These are phyloP conservation scores for Solidago caesia DNA, from an alignment of 129 eudicot species.

Conservation along the genomic window DNA sequence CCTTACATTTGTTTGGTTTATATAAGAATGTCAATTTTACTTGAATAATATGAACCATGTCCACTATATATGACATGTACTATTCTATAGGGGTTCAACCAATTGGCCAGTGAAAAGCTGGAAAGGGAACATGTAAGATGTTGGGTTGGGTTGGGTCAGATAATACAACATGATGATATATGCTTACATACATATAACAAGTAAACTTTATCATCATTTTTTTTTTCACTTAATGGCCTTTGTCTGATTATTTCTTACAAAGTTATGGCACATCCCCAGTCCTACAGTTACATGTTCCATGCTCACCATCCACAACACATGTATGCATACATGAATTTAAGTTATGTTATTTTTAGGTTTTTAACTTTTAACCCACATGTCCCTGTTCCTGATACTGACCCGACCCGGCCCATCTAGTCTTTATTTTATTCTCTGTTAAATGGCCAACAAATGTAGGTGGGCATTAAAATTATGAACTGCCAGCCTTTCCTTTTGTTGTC, in stretches of 20 bases:
- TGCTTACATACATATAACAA: not conserved
- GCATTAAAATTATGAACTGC: slow-evolving; percentile 24
- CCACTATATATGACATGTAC: not conserved
- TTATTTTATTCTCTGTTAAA: slow-evolving; percentile 15
- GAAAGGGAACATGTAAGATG: slow-evolving; percentile 30
- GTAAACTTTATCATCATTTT: slow-evolving; percentile 8
- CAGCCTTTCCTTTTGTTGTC: slow-evolving; percentile 28
- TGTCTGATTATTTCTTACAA: slow-evolving; percentile 18
- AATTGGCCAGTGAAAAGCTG: slow-evolving; percentile 22
- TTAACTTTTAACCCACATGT: slow-evolving; percentile 6
- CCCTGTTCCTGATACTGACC: slow-evolving; percentile 11
- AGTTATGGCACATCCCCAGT: slow-evolving; percentile 15
- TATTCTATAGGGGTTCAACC: not conserved
- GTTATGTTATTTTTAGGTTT: not conserved
- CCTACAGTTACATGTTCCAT: not conserved
- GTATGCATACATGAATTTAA: not conserved
- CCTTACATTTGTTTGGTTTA: slow-evolving; percentile 16
- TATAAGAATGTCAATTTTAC: not conserved
- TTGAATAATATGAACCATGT: slow-evolving; percentile 5
- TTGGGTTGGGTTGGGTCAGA: slow-evolving; percentile 26
- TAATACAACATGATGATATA: slow-evolving; percentile 15
- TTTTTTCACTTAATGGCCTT: slow-evolving; percentile 4
- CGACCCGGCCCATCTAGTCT: slow-evolving; percentile 9
- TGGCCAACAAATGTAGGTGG: slow-evolving; percentile 40
- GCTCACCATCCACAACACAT: not conserved